phyloP scores from a whole-genome alignment of 768 basidiomycete species.

The Boletus tomentosulus region DNA sequence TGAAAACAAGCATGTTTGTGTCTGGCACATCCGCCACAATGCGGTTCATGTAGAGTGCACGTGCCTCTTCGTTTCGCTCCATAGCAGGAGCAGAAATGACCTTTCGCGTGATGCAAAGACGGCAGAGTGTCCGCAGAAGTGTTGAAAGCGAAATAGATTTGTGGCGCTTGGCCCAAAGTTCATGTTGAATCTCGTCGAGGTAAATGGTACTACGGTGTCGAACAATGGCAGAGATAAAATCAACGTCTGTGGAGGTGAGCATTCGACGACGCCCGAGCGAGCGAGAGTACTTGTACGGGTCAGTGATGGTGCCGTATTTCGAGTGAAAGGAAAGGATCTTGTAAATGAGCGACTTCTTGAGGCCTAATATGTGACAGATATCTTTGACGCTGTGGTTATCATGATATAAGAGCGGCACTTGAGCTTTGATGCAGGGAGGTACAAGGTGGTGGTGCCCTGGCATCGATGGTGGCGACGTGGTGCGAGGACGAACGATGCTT shows the following conservation, averaged over 20 bases:
- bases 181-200: background rate
- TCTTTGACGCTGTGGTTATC: background rate
- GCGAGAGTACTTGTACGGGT: background rate
- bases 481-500: background rate
- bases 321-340: background rate
- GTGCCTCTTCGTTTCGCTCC: too few relatives aligned
- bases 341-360: background rate
- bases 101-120: background rate
- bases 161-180: background rate
- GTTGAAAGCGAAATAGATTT: too few relatives aligned
- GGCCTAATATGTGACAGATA: background rate
- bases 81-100: background rate
- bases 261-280: background rate
- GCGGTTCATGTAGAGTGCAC: too few relatives aligned
- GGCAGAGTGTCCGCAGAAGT: too few relatives aligned
- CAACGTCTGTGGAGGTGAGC: background rate
- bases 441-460: too few relatives aligned
- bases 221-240: background rate
- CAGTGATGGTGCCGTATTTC: background rate
- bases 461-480: too few relatives aligned
- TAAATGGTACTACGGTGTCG: too few relatives aligned
- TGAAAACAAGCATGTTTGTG: constrained; percentile 19
- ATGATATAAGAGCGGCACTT: background rate
- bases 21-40: too few relatives aligned
- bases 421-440: background rate